These are phyloP conservation scores for Candida xyloterini DNA, from an alignment of 805 yeast species.

Conservation along the genomic window DNA sequence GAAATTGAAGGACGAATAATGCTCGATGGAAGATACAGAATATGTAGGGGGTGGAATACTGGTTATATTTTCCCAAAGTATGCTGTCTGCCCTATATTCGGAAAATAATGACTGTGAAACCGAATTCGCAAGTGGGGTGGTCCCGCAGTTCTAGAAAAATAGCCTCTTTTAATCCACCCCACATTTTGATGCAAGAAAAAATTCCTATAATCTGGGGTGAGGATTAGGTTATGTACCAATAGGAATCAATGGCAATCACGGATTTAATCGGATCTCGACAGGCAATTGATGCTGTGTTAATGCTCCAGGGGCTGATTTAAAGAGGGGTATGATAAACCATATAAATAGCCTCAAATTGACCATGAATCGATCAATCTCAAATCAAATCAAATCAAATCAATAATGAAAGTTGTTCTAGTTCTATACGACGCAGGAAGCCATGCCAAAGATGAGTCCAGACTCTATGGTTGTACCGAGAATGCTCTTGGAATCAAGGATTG, in stretches of 20 bases:
- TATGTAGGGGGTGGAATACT: slow-evolving; percentile 5
- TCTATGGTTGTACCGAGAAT: slow-evolving; percentile 71
- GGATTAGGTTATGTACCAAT: slow-evolving; percentile 13
- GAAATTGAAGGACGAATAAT: slow-evolving; percentile 3
- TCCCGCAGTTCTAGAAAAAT: slow-evolving; percentile 16
- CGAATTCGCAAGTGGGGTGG: slow-evolving; percentile 6
- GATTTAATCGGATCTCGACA: slow-evolving; percentile 4
- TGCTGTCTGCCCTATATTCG: background rate
- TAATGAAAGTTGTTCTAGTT: slow-evolving; percentile 49
- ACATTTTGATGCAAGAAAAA: slow-evolving; percentile 11
- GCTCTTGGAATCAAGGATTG: slow-evolving; percentile 68
- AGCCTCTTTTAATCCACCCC: slow-evolving; percentile 20
- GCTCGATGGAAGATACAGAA: background rate
- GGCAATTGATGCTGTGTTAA: background rate
- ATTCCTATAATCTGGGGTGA: slow-evolving; percentile 18
- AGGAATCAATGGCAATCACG: slow-evolving; percentile 16
- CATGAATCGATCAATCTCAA: background rate
- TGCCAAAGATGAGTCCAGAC: slow-evolving; percentile 56
- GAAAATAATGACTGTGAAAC: slow-evolving; percentile 2
- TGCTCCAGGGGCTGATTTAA: background rate
- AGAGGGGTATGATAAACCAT: slow-evolving; percentile 8
- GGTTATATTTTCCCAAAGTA: slow-evolving; percentile 1
- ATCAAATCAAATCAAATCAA: slow-evolving; percentile 1
- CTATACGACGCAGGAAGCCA: slow-evolving; percentile 57
- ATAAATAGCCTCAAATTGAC: slow-evolving; percentile 2